phyloP scores from a whole-genome alignment of 768 basidiomycete species.

The Lyophyllum shimeji region DNA sequence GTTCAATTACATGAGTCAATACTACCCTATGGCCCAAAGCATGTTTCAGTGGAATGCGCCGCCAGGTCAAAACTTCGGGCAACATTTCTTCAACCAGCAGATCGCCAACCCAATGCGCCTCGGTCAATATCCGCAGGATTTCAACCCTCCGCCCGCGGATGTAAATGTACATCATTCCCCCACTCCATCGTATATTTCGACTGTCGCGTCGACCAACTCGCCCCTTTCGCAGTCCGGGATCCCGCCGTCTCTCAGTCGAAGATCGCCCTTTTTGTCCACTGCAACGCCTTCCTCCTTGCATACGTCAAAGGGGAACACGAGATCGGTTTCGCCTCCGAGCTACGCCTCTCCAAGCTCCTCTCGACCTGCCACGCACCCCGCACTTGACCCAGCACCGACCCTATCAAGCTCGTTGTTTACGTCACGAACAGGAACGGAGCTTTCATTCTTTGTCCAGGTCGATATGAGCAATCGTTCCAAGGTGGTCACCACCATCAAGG shows the following conservation, averaged over 20 bases:
- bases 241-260: conserved; percentile 16
- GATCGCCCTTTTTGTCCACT: conserved; percentile 10
- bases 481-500: conserved; percentile 61
- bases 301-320: conserved; percentile 7
- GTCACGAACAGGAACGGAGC: conserved; percentile 36
- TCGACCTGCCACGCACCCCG: not conserved
- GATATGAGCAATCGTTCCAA: conserved; percentile 54
- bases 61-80: not conserved
- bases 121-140: not conserved
- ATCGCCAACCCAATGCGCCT: not conserved
- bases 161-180: not conserved
- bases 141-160: not conserved
- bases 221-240: conserved; percentile 13
- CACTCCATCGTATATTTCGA: not conserved
- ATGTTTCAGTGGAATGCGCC: not conserved
- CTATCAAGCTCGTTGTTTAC: conserved; percentile 40
- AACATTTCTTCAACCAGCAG: not conserved
- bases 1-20: not conserved
- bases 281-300: conserved; percentile 11
- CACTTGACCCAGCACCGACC: conserved; percentile 7
- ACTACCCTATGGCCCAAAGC: not conserved
- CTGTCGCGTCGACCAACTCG: not conserved
- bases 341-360: conserved; percentile 3
- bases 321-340: conserved; percentile 9
- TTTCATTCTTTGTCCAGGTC: conserved; percentile 69